Base-by-base conservation (phyloP, 208 protist species). In the Crithidia fasciculata region DNA sequence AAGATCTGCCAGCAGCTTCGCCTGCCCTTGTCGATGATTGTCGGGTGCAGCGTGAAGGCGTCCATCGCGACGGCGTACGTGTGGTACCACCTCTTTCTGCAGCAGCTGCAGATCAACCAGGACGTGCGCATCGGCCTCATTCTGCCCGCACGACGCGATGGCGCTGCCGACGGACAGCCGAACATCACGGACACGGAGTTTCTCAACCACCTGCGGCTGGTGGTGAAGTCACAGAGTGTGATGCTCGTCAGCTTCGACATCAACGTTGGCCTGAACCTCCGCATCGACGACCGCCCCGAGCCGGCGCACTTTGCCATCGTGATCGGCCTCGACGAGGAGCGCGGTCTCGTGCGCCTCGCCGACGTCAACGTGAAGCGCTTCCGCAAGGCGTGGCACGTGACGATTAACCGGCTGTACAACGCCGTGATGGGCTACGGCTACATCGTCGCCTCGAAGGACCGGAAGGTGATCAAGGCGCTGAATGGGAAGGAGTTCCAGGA, bases 341-440 rank as follows among this genome's bases (percentile, higher is more conserved):
- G 82, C 40, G 84, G 86, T 3, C 76, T 96, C 36, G 87, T 95
- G 67, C 87, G 89, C 10, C 72, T 97, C 19, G 93, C 90, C 2
- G 93, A 97, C 69, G 93, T 97, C 16, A 95, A 94, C 69, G 88
- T 95, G 52, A 94, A 94, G 74, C 88, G 91, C 28, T 97, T 94
- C 78, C 84, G 91, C 56, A 96, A 96, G 83, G 93, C 87, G 57
- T 97, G 93, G 91, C 86, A 96, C 80, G 72, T 95, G 12, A 90
- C 88, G 10, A 56, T 96, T 43, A 61, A 64, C 3, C 78, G 90
- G 0, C 82, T 97, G 10, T 94, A 96, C 80, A 90, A 87, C 61
- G 89, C 93, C 8, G 81, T 91, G 50, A 97, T 97, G 86, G 90
- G 90, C 49, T 96, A 92, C 71, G 93, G 93, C 71, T 97, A 95